phyloP scores from a whole-genome alignment of 371 early-diverging fungal species.

The Mucor plumbeus region DNA sequence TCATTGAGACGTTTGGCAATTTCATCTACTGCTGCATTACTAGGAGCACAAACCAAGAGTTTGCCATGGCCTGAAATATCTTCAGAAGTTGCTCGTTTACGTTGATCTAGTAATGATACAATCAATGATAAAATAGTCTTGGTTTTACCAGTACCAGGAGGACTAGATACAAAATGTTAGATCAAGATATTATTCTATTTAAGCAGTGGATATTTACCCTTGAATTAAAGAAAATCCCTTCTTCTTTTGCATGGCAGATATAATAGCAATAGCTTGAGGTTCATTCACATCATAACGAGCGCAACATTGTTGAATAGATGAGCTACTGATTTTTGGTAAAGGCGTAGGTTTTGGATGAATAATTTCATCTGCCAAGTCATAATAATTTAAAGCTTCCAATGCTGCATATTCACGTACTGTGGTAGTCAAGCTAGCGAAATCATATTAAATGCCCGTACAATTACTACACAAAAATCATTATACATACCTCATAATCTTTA shows the following conservation, averaged over 20 bases:
- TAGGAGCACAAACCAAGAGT: conserved; percentile 94
- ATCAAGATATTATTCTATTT: no score
- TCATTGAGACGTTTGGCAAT: conserved; percentile 82
- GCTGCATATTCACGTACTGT: conserved; percentile 86
- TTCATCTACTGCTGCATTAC: conserved; percentile 98
- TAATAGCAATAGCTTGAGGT: conserved; percentile 90
- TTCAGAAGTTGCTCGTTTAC: conserved; percentile 13
- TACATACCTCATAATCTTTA: conserved; percentile 38
- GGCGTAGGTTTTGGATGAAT: conserved; percentile 56
- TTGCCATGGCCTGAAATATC: conserved; percentile 34
- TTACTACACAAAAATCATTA: neutral
- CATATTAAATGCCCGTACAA: no score
- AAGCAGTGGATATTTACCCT: conserved; percentile 76
- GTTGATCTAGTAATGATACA: conserved; percentile 69
- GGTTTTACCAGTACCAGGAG: conserved; percentile 94
- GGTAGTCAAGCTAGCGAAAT: conserved; percentile 67
- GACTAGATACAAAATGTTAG: conserved; percentile 42
- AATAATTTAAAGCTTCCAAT: conserved; percentile 68
- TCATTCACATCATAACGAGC: conserved; percentile 77
- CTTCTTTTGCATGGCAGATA: conserved; percentile 65
- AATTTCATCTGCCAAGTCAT: conserved; percentile 69
- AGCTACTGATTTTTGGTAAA: conserved; percentile 24
- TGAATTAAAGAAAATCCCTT: conserved; percentile 91
- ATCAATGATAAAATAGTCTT: conserved; percentile 89
- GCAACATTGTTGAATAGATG: conserved; percentile 58